Evolutionary conservation across 2,329 filamentous ascomycete genomes (phyloP).

Genomic region (Triangularia verruculosa): DNA sequence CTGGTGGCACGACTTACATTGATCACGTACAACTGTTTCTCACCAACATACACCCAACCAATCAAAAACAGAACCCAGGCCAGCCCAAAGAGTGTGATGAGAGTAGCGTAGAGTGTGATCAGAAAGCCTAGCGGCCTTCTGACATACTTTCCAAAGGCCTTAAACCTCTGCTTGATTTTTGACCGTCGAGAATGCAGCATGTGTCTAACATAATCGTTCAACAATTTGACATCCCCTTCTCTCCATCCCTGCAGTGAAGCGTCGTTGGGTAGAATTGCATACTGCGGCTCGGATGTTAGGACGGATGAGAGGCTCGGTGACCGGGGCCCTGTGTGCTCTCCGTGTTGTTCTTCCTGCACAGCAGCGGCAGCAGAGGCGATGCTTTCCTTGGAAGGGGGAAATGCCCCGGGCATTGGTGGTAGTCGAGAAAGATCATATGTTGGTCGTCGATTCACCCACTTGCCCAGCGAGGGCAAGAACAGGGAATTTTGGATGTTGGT

Average conservation of each 20-base stretch:
- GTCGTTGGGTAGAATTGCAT: slow-evolving; percentile 76
- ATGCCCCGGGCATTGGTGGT: slow-evolving; percentile 27
- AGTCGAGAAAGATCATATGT: slow-evolving; percentile 69
- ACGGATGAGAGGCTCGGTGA: slow-evolving; percentile 61
- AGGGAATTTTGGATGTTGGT: slow-evolving; percentile 90
- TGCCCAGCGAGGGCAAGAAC: slow-evolving; percentile 78
- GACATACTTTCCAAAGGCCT: slow-evolving; percentile 78
- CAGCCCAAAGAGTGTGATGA: slow-evolving; percentile 81
- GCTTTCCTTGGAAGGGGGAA: slow-evolving; percentile 27
- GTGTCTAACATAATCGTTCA: slow-evolving; percentile 84
- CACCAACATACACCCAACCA: slow-evolving; percentile 81
- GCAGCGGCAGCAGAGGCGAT: slow-evolving; percentile 17
- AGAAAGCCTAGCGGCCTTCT: slow-evolving; percentile 74
- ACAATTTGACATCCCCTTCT: slow-evolving; percentile 67
- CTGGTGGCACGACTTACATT: slow-evolving; percentile 37
- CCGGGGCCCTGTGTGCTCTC: slow-evolving; percentile 22
- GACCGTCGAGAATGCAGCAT: slow-evolving; percentile 80
- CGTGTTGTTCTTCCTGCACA: slow-evolving; percentile 25
- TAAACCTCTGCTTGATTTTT: slow-evolving; percentile 74
- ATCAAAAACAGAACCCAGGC: slow-evolving; percentile 92
- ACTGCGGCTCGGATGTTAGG: slow-evolving; percentile 63
- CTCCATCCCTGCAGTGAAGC: slow-evolving; percentile 71
- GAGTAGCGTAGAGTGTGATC: slow-evolving; percentile 76
- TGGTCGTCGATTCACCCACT: slow-evolving; percentile 70
- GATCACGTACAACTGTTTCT: slow-evolving; percentile 65